A percentile compares a stretch with the other conserved stretches of the same genome.
Evolutionary conservation across 768 basidiomycete species (phyloP).

Genomic region (Tulasnella sp.): DNA sequence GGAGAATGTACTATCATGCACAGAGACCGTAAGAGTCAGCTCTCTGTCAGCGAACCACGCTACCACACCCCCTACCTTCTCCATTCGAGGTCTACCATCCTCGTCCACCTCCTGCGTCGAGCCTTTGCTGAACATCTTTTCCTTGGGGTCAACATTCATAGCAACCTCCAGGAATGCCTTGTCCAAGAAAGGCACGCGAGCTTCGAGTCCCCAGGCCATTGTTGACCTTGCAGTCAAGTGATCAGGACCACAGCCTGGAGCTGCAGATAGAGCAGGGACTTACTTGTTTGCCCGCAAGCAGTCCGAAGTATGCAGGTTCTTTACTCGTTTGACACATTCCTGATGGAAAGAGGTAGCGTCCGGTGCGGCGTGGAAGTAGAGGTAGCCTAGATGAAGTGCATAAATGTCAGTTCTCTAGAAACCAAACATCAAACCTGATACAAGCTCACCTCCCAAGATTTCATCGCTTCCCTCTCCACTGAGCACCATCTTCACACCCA

Average conservation of each 20-base stretch:
- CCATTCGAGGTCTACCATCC: constrained; percentile 91
- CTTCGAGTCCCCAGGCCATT: constrained; percentile 99
- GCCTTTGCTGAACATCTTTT: constrained; percentile 92
- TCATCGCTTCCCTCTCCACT: constrained; percentile 98
- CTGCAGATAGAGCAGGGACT: constrained; percentile 38
- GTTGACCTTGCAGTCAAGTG: constrained; percentile 65
- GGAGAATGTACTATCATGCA: constrained; percentile 77
- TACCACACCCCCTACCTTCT: constrained; percentile 66
- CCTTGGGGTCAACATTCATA: constrained; percentile 85
- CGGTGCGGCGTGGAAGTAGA: constrained; percentile 99
- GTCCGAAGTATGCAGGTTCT: constrained; percentile 96
- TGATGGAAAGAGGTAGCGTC: constrained; percentile 87
- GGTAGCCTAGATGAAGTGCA: constrained; percentile 84
- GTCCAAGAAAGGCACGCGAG: constrained; percentile 98
- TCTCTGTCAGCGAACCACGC: neutral
- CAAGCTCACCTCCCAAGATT: constrained; percentile 80
- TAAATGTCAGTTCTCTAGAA: neutral
- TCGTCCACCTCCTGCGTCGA: constrained; percentile 68
- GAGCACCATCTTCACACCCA: constrained; percentile 99
- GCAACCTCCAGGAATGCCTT: constrained; percentile 92
- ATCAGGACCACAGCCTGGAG: neutral
- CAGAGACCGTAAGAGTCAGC: neutral
- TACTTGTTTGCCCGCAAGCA: constrained; percentile 98
- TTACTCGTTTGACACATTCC: constrained; percentile 91
- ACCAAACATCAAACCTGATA: neutral